Conservation (phyloP, 768 basidiomycete species). For the Suillus plorans region DNA sequence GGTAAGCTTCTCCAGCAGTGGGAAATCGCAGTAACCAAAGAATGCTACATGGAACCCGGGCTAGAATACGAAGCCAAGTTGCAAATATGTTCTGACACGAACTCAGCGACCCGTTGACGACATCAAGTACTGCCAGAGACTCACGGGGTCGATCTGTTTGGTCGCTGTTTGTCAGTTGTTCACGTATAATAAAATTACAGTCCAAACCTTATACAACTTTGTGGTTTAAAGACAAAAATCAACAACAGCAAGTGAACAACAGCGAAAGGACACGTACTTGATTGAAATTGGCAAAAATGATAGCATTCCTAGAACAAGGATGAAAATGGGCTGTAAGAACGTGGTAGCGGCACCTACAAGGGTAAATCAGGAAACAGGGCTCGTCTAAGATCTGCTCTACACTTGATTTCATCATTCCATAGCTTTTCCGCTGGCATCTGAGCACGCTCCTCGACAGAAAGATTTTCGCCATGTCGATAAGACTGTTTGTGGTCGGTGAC, state of each 20-base stretch:
- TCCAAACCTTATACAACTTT: slow-evolving; percentile 45
- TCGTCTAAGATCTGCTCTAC: slow-evolving; percentile 36
- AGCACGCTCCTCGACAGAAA: slow-evolving; percentile 15
- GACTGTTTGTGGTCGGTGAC: slow-evolving; percentile 52
- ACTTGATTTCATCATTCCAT: slow-evolving; percentile 41
- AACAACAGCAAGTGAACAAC: background rate
- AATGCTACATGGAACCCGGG: slow-evolving; percentile 43
- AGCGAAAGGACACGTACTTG: slow-evolving; percentile 34
- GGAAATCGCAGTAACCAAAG: slow-evolving; percentile 57
- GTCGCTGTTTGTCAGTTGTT: background rate
- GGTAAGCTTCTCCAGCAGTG: slow-evolving; percentile 43
- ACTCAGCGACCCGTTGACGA: slow-evolving; percentile 7
- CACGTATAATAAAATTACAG: background rate
- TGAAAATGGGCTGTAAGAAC: background rate
- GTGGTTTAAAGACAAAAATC: slow-evolving; percentile 10
- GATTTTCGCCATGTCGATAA: slow-evolving; percentile 31
- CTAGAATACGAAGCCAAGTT: slow-evolving; percentile 49
- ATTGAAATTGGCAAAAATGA: slow-evolving; percentile 56
- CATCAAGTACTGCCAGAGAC: slow-evolving; percentile 1
- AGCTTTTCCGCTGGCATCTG: slow-evolving; percentile 17
- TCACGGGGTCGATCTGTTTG: slow-evolving; percentile 37
- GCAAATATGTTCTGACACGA: slow-evolving; percentile 38
- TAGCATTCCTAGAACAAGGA: slow-evolving; percentile 31
- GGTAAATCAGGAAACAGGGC: slow-evolving; percentile 44
- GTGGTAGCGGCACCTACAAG: slow-evolving; percentile 27